Evolutionary conservation across 2,329 filamentous ascomycete genomes (phyloP).

Genomic region (Dactylellina haptotyla): DNA sequence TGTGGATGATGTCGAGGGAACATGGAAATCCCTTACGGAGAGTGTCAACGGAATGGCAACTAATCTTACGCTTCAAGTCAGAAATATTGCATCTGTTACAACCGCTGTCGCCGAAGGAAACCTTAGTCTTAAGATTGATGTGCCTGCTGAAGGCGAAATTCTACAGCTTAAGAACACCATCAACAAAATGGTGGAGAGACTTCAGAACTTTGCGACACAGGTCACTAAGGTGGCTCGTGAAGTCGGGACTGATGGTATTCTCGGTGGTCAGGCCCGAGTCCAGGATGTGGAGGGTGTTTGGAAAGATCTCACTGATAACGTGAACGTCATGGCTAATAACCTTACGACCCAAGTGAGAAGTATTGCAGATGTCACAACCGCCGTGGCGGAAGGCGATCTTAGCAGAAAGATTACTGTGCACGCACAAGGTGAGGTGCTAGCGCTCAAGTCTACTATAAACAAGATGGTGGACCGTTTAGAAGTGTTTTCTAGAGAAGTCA

Average conservation of each 20-base stretch:
- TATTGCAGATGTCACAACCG: constrained; percentile 83
- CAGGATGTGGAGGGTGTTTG: constrained; percentile 95
- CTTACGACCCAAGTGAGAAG: constrained; percentile 90
- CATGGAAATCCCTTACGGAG: constrained; percentile 94
- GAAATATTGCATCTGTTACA: constrained; percentile 96
- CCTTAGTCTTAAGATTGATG: constrained; percentile 93
- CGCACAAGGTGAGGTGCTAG: constrained; percentile 91
- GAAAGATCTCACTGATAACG: constrained; percentile 94
- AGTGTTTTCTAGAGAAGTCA: constrained; percentile 95
- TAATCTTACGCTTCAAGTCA: constrained; percentile 96
- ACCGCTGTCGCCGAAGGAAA: constrained; percentile 95
- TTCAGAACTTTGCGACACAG: constrained; percentile 95
- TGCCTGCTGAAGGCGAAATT: constrained; percentile 93
- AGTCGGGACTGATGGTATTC: constrained; percentile 92
- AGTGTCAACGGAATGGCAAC: constrained; percentile 99
- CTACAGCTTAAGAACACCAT: constrained; percentile 95
- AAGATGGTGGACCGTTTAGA: constrained; percentile 97
- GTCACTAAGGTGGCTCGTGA: constrained; percentile 94
- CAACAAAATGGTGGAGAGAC: constrained; percentile 98
- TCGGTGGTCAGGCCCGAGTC: constrained; percentile 86
- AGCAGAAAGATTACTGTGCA: constrained; percentile 95
- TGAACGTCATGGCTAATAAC: constrained; percentile 89
- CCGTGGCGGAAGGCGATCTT: constrained; percentile 87
- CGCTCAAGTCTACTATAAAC: constrained; percentile 95
- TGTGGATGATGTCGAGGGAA: constrained; percentile 94